These are phyloP conservation scores for Trichoderma harzianum DNA, from an alignment of 2,329 filamentous ascomycete species.

Conservation along the genomic window DNA sequence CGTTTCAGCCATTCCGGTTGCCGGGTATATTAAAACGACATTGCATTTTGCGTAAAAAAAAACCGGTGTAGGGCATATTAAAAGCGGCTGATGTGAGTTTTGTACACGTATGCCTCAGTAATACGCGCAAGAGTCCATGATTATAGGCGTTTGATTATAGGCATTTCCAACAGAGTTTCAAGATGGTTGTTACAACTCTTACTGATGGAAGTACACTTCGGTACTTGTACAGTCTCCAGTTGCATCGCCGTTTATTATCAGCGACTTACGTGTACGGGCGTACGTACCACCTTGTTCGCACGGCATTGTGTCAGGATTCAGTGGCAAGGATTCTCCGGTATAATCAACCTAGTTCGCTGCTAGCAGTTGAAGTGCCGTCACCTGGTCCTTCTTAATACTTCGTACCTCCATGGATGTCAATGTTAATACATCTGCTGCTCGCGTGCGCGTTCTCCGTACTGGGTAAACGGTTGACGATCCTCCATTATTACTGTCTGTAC, in stretches of 20 bases:
- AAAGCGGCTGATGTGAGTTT: not conserved
- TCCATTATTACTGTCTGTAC: not conserved
- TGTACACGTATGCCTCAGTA: not conserved
- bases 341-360: not conserved
- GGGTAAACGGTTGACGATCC: not conserved
- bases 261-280: constrained; percentile 1
- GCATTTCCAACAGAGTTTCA: not conserved
- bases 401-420: not conserved
- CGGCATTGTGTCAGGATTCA: not conserved
- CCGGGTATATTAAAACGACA: not conserved
- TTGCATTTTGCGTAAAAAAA: not conserved
- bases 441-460: constrained; percentile 2
- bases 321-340: not conserved
- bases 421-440: not conserved
- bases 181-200: not conserved
- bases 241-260: not conserved
- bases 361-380: not conserved
- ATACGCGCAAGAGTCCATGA: not conserved
- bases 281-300: not conserved
- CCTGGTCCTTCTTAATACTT: not conserved
- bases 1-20: constrained; percentile 2
- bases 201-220: not conserved
- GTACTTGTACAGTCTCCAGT: not conserved
- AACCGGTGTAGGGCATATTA: not conserved
- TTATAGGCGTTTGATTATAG: not conserved